Evolutionary conservation across 225 moss, liverwort and hornwort species (phyloP), one percentile per base, ranked within the genome.

Genomic region (Neckera pumila): DNA sequence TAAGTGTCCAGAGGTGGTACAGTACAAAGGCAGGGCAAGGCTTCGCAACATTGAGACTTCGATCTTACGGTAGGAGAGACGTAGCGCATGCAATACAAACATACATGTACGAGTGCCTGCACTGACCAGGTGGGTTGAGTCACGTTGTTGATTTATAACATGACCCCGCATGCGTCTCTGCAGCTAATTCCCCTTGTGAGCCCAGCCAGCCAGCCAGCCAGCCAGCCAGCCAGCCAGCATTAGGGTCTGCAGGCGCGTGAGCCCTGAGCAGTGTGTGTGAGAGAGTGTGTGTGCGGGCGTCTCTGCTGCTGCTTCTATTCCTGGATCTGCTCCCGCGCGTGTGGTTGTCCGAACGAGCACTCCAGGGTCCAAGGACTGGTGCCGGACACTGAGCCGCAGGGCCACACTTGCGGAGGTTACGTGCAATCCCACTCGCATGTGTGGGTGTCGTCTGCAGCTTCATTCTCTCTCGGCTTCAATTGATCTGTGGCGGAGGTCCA

Each of bases 341-440:
- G 92, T 61, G 92, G 59, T 80, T 92, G 92, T 90, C 90, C 90
- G 89, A 89, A 62, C 76, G 31, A 59, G n/a, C 87, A 64, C 81
- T 28, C 51, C 89, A n/a, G 89, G 82, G 78, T 42, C 42, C 89
- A 85, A 87, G 92, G 70, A 85, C 90, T 58, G 61, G 58, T 38
- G 62, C 71, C 74, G 87, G 88, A 62, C 88, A 83, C 87, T 89
- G 79, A 26, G 82, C 83, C 66, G 84, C 86, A 66, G 26, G 36
- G 65, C 84, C 88, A 89, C 92, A 87, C 90, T 82, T 89, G 92
- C 82, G 92, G 90, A 90, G 89, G 82, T 87, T 91, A 89, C 92
- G 89, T 92, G 92, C 89, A 88, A 86, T 59, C 49, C 78, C 69
- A 47, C 30, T 89, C 82, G 89, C 89, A 87, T 88, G 91, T 69